Conservation (phyloP, 208 protist species). For the Acanthamoeba comandoni region DNA sequence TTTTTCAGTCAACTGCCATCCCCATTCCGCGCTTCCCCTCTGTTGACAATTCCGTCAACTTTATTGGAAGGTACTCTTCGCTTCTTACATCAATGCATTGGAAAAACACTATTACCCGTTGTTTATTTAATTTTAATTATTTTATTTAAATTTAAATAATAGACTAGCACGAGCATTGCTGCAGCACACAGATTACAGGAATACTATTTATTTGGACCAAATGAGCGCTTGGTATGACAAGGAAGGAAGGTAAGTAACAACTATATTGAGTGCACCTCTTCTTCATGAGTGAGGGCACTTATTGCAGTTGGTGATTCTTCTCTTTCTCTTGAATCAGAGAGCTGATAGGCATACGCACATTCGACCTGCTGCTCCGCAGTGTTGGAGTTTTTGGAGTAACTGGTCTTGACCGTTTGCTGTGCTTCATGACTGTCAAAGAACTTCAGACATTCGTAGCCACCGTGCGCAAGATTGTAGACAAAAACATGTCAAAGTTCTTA, state of each 20-base stretch:
- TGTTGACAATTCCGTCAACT: slow-evolving; percentile 85
- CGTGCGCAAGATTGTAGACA: slow-evolving; percentile 37
- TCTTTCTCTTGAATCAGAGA: slow-evolving; percentile 76
- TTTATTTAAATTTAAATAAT: slow-evolving; percentile 2
- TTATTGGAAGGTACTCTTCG: slow-evolving; percentile 90
- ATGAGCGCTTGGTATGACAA: slow-evolving; percentile 92
- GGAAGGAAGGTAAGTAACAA: slow-evolving; percentile 12
- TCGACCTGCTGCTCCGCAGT: slow-evolving; percentile 90
- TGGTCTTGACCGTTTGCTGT: slow-evolving; percentile 91
- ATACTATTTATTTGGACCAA: slow-evolving; percentile 90
- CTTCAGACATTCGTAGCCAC: slow-evolving; percentile 80
- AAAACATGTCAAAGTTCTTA: slow-evolving; percentile 69
- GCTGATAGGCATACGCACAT: slow-evolving; percentile 91
- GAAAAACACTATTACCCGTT: no score
- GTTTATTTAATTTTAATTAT: background rate
- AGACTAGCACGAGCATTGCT: slow-evolving; percentile 92
- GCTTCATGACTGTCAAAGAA: slow-evolving; percentile 93
- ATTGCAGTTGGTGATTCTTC: background rate
- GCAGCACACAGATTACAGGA: slow-evolving; percentile 89
- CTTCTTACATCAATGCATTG: background rate
- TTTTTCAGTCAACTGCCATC: slow-evolving; percentile 93
- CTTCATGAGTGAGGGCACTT: background rate
- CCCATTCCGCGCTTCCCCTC: slow-evolving; percentile 93
- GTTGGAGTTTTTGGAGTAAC: slow-evolving; percentile 89
- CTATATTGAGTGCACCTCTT: background rate